Base-by-base conservation (phyloP, 495 filamentous ascomycete genomes). In the Penicillium riverlandense region DNA sequence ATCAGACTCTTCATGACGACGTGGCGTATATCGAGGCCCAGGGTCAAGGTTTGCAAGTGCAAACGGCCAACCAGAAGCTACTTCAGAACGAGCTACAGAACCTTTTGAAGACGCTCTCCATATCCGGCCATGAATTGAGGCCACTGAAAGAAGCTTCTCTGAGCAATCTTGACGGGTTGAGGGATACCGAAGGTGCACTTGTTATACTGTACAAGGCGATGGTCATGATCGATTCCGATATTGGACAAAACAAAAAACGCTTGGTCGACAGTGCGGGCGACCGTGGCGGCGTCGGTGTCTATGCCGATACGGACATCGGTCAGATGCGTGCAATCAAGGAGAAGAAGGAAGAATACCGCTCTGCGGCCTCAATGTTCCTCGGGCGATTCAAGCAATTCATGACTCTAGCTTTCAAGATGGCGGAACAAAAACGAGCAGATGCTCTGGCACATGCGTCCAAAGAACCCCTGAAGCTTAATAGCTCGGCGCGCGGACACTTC, bases 1-100 rank as follows among this genome's bases (percentile, higher is more conserved):
- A 28, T 12, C 46, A 95, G 87, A 97, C 88, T 37, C 73, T 98
- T 3, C 87, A 90, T 43, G 90, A 96, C 30, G 92, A 98, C 64
- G 89, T 98, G 36, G 81, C 90, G 6, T 96, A 91, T 57, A 96
- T 98, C 40, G 92, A 98, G 69, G 88, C 94, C 8, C 92, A 97
- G 59, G 89, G 87, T 6, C 90, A 97, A 66, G 94, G 92, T 66
- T 65, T 98, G 15, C 94, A 97, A 56, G 90, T 98, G 13, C 91
- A 96, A 61, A 88, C 91, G 13, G 90, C 94, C 14, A 98, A 98
- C 55, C 94, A 98, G 64, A 95, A 94, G 65, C 78, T 95, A 29
- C 76, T 98, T 22, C 88, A 90, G 57, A 86, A 79, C 37, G 92
- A 98, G 61, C 72, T 98, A 4, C 78, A 90, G 52, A 75, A 70